Base-by-base conservation (phyloP, 1,139 yeast species). In the Scheffersomyces titani region DNA sequence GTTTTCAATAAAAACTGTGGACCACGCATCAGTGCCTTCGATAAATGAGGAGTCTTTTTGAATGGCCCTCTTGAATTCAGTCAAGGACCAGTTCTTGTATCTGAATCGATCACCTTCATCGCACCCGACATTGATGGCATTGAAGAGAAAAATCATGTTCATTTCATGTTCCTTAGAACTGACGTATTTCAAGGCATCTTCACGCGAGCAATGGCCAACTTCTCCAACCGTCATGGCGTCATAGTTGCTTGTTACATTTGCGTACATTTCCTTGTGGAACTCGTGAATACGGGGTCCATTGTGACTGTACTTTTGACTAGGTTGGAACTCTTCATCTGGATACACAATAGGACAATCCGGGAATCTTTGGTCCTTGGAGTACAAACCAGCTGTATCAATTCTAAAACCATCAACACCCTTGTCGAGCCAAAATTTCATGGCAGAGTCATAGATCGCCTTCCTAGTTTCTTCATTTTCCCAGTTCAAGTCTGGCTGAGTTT, bases 141-240 rank as follows among this genome's bases (percentile, higher is more conserved):
- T 80, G 62, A 84, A 82, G 58, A 81, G 70, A 67, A 84, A 83
- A 62, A 83, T 70, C 83, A 80, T 81, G 63, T 80, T 75, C 76
- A 84, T 71, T 67, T 84, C 87, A 54, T 75, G 71, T 60, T 76
- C 77, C 59, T 73, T 70, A 6, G 85, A 85, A 65, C 84, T 73
- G 45, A 82, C 85, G 64, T 79, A 82, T 59, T 77, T 74, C 63
- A 81, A 69, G 16, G 82, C 73, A 47, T 76, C 75, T 55, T 79
- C 83, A 57, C 74, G 75, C 13, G 75, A 58, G 58, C 79, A 76
- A 57, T 70, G 69, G 5, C 85, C 84, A 51, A 81, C 80, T 62
- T 84, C 88, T 49, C 88, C 88, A 30, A 84, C 88, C 1, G 87
- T 83, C 81, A 83, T 75, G 48, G 71, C 81, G 64, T 83, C 86